phyloP scores from a whole-genome alignment of 257 asterid species.

The Solanum acaule region DNA sequence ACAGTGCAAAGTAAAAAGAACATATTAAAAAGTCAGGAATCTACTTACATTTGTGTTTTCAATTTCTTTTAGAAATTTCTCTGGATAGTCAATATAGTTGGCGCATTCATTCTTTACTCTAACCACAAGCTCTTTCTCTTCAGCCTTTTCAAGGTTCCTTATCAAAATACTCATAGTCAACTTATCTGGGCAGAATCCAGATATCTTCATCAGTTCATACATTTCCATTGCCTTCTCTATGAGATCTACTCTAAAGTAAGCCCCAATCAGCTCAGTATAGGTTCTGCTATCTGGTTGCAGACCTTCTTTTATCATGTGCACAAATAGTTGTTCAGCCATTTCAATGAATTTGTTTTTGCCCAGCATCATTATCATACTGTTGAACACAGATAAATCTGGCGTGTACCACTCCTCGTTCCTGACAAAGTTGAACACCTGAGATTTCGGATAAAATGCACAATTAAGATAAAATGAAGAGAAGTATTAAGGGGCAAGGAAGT shows the following conservation, averaged over 20 bases:
- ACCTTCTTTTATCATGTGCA: slow-evolving; percentile 42
- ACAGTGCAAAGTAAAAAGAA: background rate
- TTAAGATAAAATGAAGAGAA: background rate
- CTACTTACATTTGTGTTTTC: slow-evolving; percentile 39
- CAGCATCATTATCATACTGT: slow-evolving; percentile 43
- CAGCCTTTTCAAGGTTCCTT: slow-evolving; percentile 56
- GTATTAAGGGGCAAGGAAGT: background rate
- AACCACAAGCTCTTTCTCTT: slow-evolving; percentile 30
- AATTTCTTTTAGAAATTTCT: slow-evolving; percentile 43
- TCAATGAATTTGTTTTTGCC: slow-evolving; percentile 52
- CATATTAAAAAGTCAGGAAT: background rate
- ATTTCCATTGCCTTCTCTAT: slow-evolving; percentile 48
- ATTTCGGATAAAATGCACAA: slow-evolving; percentile 15
- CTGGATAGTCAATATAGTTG: slow-evolving; percentile 44
- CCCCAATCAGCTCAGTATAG: slow-evolving; percentile 66
- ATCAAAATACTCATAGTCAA: slow-evolving; percentile 44
- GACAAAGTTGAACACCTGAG: slow-evolving; percentile 53
- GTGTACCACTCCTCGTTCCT: slow-evolving; percentile 56
- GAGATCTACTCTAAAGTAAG: slow-evolving; percentile 50
- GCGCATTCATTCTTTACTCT: slow-evolving; percentile 48
- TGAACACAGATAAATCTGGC: slow-evolving; percentile 46
- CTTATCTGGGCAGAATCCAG: slow-evolving; percentile 59
- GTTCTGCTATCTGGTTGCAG: slow-evolving; percentile 52
- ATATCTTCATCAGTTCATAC: slow-evolving; percentile 56
- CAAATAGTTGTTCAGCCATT: slow-evolving; percentile 37